A percentile compares a stretch with the other conserved stretches of the same genome.
Evolutionary conservation across 2,329 filamentous ascomycete genomes (phyloP).

Genomic region (Alternaria rosae): DNA sequence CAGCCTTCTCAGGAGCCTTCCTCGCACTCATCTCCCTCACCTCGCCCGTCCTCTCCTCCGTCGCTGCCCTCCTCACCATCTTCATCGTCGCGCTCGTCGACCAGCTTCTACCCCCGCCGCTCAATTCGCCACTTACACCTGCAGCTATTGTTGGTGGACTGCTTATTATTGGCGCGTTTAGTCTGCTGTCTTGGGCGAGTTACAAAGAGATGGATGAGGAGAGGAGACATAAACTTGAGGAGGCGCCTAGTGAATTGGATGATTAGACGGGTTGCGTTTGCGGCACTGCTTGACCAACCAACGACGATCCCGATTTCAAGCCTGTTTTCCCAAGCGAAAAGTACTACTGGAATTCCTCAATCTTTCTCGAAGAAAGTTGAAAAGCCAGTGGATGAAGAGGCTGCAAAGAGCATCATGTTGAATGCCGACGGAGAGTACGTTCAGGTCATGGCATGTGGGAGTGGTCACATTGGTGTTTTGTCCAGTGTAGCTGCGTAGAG

Average conservation of each 20-base stretch:
- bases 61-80: slow-evolving; percentile 92
- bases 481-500: not conserved
- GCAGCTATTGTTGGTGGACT: slow-evolving; percentile 83
- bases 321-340: slow-evolving; percentile 89
- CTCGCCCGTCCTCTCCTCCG: slow-evolving; percentile 88
- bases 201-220: slow-evolving; percentile 94
- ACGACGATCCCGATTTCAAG: slow-evolving; percentile 95
- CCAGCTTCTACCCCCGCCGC: slow-evolving; percentile 74
- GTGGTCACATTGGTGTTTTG: not conserved
- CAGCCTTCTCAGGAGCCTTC: slow-evolving; percentile 87
- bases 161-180: slow-evolving; percentile 87
- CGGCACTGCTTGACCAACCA: slow-evolving; percentile 95
- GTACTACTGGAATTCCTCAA: slow-evolving; percentile 94
- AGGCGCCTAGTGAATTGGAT: slow-evolving; percentile 55
- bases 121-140: slow-evolving; percentile 74
- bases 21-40: slow-evolving; percentile 92
- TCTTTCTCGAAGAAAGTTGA: slow-evolving; percentile 96
- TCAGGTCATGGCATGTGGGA: slow-evolving; percentile 81
- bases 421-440: slow-evolving; percentile 98
- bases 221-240: slow-evolving; percentile 64
- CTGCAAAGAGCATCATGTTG: slow-evolving; percentile 91
- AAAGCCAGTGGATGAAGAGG: slow-evolving; percentile 85
- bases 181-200: slow-evolving; percentile 88
- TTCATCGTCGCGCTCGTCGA: slow-evolving; percentile 95
- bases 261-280: slow-evolving; percentile 35